These are phyloP conservation scores for Mallotus japonicus DNA, from an alignment of 441 rosid species.

Conservation along the genomic window DNA sequence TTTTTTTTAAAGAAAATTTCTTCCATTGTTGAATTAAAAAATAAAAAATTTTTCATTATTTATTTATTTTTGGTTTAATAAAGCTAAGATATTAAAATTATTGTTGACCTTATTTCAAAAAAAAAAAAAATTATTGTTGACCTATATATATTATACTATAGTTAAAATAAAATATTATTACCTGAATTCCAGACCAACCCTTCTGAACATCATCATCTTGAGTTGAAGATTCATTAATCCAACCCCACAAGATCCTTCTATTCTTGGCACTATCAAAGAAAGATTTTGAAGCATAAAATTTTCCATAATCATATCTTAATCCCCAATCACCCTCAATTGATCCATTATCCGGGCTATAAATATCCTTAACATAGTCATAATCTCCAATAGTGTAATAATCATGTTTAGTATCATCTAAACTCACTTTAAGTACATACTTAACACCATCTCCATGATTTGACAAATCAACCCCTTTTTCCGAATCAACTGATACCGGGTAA, in stretches of 20 bases:
- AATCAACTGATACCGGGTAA: constrained; percentile 39
- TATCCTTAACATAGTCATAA: constrained; percentile 38
- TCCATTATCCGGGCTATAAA: constrained; percentile 51
- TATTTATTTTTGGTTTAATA: background rate
- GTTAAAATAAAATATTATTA: constrained; percentile 14
- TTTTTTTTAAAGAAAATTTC: no score
- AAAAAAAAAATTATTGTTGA: background rate
- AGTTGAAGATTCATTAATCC: constrained; percentile 70
- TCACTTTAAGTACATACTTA: constrained; percentile 65
- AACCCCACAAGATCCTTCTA: constrained; percentile 64
- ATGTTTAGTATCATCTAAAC: constrained; percentile 56
- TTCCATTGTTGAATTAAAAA: no score
- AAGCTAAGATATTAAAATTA: background rate
- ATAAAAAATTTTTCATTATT: no score
- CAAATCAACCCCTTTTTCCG: constrained; percentile 43
- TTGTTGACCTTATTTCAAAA: no score
- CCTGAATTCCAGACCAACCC: constrained; percentile 92
- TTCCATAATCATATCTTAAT: constrained; percentile 73
- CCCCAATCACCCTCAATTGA: constrained; percentile 41
- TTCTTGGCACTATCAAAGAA: constrained; percentile 49
- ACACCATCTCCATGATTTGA: constrained; percentile 25
- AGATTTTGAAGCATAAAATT: constrained; percentile 80
- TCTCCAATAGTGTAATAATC: constrained; percentile 67
- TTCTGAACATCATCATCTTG: constrained; percentile 45
- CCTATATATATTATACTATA: no score